phyloP scores from a whole-genome alignment of 768 basidiomycete genomes.

The Galerina marginata region DNA sequence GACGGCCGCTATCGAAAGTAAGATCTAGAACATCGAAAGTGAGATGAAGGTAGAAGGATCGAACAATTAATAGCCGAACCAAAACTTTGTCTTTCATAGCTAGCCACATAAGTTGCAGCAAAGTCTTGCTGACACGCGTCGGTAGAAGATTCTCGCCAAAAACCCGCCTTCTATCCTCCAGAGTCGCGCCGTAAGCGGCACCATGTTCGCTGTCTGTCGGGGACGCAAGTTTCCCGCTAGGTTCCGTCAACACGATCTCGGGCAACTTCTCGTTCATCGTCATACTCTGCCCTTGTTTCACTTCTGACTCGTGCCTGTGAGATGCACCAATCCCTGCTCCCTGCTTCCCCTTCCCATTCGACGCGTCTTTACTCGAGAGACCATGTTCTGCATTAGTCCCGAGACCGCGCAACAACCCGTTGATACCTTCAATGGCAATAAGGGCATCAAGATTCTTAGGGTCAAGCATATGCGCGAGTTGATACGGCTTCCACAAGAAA shows the following conservation, averaged over 20 bases:
- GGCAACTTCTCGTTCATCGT: constrained; percentile 30
- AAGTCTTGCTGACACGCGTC: constrained; percentile 64
- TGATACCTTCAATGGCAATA: constrained; percentile 70
- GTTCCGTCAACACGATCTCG: constrained; percentile 46
- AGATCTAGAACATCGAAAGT: constrained; percentile 53
- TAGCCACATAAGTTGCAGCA: constrained; percentile 82
- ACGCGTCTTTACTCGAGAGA: constrained; percentile 32
- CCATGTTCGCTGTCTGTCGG: constrained; percentile 25
- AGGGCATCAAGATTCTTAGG: constrained; percentile 81
- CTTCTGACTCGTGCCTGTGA: constrained; percentile 33
- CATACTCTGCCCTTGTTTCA: constrained; percentile 10
- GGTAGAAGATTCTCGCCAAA: constrained; percentile 84
- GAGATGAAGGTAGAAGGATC: background rate
- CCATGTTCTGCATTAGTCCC: constrained; percentile 68
- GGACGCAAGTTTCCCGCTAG: constrained; percentile 34
- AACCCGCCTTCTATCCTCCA: constrained; percentile 67
- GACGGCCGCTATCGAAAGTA: constrained; percentile 91
- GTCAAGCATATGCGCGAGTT: constrained; percentile 86
- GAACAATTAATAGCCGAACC: constrained; percentile 47
- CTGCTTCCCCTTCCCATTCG: constrained; percentile 18
- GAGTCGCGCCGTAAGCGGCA: constrained; percentile 41
- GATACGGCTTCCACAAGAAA: constrained; percentile 74
- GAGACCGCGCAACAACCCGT: constrained; percentile 71
- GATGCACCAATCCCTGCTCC: constrained; percentile 29
- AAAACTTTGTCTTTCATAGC: constrained; percentile 92